Evolutionary conservation across 768 basidiomycete genomes (phyloP), one percentile per base, ranked within the genome.

Genomic region (Boletus reticuloceps): DNA sequence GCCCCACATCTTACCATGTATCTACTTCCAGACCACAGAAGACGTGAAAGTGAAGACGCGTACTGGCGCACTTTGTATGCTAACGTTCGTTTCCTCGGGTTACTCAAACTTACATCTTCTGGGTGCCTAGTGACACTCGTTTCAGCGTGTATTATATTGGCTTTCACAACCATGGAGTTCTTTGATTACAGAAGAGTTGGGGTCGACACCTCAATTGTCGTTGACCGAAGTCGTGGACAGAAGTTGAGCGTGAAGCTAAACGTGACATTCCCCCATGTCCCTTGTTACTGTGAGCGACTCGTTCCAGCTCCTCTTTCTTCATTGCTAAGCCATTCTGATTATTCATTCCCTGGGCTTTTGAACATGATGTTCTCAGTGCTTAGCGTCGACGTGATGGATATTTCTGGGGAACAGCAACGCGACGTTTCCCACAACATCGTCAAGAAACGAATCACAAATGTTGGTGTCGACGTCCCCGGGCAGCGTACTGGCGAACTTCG

Each of bases 41-140:
- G 97, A 99, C 79, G 97, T 99, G 59, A 98, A 98, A 77, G 92
- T 99, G 75, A 94, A 94, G 81, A 98, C 97, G 34, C 85, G 94
- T 54, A 93, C 91, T 44, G 95, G 91, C 62, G 96, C 91, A 61
- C 78, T 94, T 64, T 78, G 94, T 96, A 63, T 72, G 91, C 77
- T 16, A 19, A n/a, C 22, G 29, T 14, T 19, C 7, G 2, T 52
- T 44, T 50, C 32, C 8, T n/a, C 36, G 12, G 32, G 37, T 42
- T 41, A 47, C 43, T 51, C 27, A 14, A 38, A 51, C 56, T 56
- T 60, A 62, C 34, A 32, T 47, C 12, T 51, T 54, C 39, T 46
- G 22, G 6, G 29, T 48, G 19, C 39, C 12, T 62, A 98, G 95
- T 99, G 73, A 98, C 97, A 27, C 77, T 98, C 64, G 71, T 96